A percentile compares a stretch with the other conserved stretches of the same genome.
phyloP scores from a whole-genome alignment of 225 moss, liverwort and hornwort genomes.

The Physcomitrellopsis africana region DNA sequence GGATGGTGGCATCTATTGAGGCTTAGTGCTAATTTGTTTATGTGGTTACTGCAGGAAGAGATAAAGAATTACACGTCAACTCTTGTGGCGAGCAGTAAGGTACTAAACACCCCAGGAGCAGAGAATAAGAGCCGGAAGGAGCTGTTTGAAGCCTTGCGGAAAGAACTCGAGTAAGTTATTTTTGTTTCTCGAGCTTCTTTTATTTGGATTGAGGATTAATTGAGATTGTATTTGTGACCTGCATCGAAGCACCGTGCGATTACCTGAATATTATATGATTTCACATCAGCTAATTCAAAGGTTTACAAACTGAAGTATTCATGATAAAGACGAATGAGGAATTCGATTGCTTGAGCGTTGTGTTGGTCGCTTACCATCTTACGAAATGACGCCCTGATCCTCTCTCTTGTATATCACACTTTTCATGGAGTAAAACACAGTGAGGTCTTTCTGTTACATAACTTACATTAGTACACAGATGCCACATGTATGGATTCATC shows the following conservation, averaged over 20 bases:
- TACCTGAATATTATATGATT: not conserved
- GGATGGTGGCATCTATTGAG: constrained; percentile 8
- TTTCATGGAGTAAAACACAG: no score
- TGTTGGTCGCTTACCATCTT: no score
- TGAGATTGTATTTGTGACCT: not conserved
- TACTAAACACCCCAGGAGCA: constrained; percentile 69
- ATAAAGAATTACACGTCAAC: constrained; percentile 67
- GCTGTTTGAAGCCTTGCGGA: constrained; percentile 81
- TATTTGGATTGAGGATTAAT: not conserved
- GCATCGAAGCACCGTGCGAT: not conserved
- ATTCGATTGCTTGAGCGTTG: not conserved
- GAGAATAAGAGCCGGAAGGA: constrained; percentile 75
- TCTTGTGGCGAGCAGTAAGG: constrained; percentile 72
- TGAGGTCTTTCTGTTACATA: no score
- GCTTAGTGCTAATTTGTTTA: constrained; percentile 21
- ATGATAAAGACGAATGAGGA: not conserved
- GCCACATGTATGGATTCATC: no score
- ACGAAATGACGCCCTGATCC: no score
- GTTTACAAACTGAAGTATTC: constrained; percentile 13
- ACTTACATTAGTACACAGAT: no score
- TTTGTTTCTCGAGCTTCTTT: not conserved
- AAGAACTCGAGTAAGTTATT: constrained; percentile 70
- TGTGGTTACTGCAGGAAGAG: constrained; percentile 59
- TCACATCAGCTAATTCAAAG: constrained; percentile 18
- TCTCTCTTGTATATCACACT: no score